Percentiles rank a stretch among this genome's conserved stretches.
Conservation (phyloP, 2,329 filamentous ascomycete species). For the Sclerotinia trifoliorum region DNA sequence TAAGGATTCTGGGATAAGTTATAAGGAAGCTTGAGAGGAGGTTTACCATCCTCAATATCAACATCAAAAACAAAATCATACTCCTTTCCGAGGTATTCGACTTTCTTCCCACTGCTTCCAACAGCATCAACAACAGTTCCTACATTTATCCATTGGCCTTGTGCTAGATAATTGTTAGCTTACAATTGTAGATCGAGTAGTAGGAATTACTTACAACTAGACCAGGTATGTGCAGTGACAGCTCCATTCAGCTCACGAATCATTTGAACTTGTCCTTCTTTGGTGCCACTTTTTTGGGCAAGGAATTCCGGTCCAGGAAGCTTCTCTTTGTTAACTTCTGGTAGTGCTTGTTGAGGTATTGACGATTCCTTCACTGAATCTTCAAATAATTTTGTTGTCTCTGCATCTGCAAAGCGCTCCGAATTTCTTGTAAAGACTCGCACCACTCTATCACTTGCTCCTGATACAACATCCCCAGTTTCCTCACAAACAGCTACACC, state of each 20-base stretch:
- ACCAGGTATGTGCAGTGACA: conserved; percentile 88
- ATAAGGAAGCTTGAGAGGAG: conserved; percentile 88
- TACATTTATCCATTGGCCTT: conserved; percentile 78
- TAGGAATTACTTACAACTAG: conserved; percentile 41
- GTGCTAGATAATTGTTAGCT: conserved; percentile 42
- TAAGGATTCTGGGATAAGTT: conserved; percentile 92
- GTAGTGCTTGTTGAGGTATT: conserved; percentile 83
- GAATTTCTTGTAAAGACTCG: conserved; percentile 76
- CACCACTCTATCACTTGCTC: conserved; percentile 82
- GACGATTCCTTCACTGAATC: conserved; percentile 78
- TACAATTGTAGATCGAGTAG: background rate
- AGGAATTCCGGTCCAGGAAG: conserved; percentile 87
- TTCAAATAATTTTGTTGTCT: conserved; percentile 72
- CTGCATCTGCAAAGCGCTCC: conserved; percentile 67
- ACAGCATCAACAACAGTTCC: conserved; percentile 93
- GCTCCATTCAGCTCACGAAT: conserved; percentile 79
- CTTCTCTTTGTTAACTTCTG: conserved; percentile 85
- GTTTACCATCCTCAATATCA: conserved; percentile 92
- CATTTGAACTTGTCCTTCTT: conserved; percentile 94
- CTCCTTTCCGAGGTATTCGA: conserved; percentile 75
- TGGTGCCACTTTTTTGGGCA: conserved; percentile 78
- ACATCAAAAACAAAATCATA: conserved; percentile 98
- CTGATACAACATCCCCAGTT: conserved; percentile 90
- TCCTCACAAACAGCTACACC: conserved; percentile 76
- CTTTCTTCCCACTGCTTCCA: conserved; percentile 75